These are phyloP conservation scores for Pythium brachiatum DNA, from an alignment of 352 stramenopile species.

Conservation along the genomic window DNA sequence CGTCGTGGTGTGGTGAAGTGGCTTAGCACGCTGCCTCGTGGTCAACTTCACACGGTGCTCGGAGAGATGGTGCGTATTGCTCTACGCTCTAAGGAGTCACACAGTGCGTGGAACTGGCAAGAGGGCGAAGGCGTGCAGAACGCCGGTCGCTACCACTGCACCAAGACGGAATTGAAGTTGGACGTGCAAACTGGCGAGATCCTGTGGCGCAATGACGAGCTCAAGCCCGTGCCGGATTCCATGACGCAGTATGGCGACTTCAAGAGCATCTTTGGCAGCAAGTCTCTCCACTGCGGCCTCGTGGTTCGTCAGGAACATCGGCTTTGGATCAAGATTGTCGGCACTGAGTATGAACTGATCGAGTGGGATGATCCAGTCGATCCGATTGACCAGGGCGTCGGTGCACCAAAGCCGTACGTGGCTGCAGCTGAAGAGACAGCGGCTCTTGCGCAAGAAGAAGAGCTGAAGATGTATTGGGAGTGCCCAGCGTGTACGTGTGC, in stretches of 20 bases:
- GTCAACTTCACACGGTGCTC: slow-evolving; percentile 30
- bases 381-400: slow-evolving; percentile 79
- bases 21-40: slow-evolving; percentile 31
- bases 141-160: slow-evolving; percentile 65
- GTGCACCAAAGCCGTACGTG: slow-evolving; percentile 52
- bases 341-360: slow-evolving; percentile 82
- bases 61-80: slow-evolving; percentile 73
- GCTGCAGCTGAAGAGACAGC: slow-evolving; percentile 18
- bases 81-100: slow-evolving; percentile 55
- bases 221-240: slow-evolving; percentile 88
- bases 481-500: slow-evolving; percentile 79
- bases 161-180: slow-evolving; percentile 79
- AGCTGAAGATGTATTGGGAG: slow-evolving; percentile 89
- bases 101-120: slow-evolving; percentile 59
- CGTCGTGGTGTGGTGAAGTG: slow-evolving; percentile 75
- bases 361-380: slow-evolving; percentile 85
- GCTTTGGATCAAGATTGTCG: slow-evolving; percentile 87
- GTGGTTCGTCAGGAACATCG: slow-evolving; percentile 84
- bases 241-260: slow-evolving; percentile 90
- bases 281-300: slow-evolving; percentile 85
- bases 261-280: slow-evolving; percentile 78
- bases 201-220: slow-evolving; percentile 88
- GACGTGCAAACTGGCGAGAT: slow-evolving; percentile 88
- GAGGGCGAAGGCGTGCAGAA: slow-evolving; percentile 53
- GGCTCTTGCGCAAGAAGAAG: slow-evolving; percentile 20